Percentiles rank a stretch among this genome's conserved stretches.
These are phyloP conservation scores for Cicer bijugum DNA, from an alignment of 306 rosid species.

Conservation along the genomic window DNA sequence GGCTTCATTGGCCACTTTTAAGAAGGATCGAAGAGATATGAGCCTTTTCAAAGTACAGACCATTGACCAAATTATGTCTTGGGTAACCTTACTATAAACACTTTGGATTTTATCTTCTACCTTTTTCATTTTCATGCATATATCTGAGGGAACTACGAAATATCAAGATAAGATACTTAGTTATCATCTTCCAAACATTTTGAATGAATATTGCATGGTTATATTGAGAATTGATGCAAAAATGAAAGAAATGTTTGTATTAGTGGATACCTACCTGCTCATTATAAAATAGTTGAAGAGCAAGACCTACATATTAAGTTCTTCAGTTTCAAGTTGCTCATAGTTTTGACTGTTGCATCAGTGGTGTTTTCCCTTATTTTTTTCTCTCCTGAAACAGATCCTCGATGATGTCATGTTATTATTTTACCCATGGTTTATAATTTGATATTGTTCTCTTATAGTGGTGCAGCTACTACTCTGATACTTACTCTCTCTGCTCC, in stretches of 20 bases:
- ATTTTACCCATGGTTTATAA: constrained; percentile 28
- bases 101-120: constrained; percentile 20
- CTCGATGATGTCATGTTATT: constrained; percentile 23
- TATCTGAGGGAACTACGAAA: constrained; percentile 24
- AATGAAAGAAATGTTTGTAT: constrained; percentile 22
- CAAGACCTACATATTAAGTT: constrained; percentile 3
- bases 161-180: constrained; percentile 1
- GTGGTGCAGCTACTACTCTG: background rate
- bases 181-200: constrained; percentile 6
- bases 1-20: constrained; percentile 8
- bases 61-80: constrained; percentile 36
- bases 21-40: background rate
- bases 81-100: background rate
- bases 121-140: constrained; percentile 12
- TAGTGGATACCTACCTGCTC: constrained; percentile 27
- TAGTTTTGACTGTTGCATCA: background rate
- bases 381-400: constrained; percentile 14
- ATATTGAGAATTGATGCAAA: constrained; percentile 25
- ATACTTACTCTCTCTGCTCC: constrained; percentile 54
- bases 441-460: constrained; percentile 40
- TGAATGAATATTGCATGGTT: constrained; percentile 27
- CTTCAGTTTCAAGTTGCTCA: constrained; percentile 20
- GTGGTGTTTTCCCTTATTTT: background rate
- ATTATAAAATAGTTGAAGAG: constrained; percentile 6
- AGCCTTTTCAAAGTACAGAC: constrained; percentile 18